These are phyloP conservation scores for Pseudogymnoascus sp. DNA, from an alignment of 2,329 filamentous ascomycete genomes.

Conservation along the genomic window DNA sequence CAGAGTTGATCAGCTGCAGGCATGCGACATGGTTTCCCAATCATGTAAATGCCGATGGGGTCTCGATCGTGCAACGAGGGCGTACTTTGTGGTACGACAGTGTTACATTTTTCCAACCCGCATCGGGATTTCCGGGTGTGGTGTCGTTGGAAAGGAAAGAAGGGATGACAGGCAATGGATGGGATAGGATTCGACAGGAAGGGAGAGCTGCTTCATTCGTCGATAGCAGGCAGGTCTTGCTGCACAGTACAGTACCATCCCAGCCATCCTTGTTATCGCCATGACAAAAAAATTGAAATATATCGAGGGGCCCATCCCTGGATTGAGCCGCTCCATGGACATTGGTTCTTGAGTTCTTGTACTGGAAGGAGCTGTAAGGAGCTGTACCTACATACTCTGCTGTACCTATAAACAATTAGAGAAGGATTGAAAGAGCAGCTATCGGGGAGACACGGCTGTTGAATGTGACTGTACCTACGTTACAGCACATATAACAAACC, in stretches of 20 bases:
- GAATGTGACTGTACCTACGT: neutral
- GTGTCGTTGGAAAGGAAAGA: neutral
- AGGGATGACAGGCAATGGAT: neutral
- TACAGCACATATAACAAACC: neutral
- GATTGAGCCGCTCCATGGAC: neutral
- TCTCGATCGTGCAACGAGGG: neutral
- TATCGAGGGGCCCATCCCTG: neutral
- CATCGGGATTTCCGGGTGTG: neutral
- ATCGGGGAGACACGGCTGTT: neutral
- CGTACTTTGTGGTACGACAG: neutral
- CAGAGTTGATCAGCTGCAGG: conserved; percentile 3
- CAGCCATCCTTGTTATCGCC: neutral
- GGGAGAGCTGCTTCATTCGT: neutral
- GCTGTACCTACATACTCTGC: neutral
- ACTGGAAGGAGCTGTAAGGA: too few relatives aligned
- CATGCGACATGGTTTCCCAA: neutral
- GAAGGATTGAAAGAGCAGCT: neutral
- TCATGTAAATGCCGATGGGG: neutral
- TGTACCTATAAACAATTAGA: neutral
- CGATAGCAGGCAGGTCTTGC: neutral
- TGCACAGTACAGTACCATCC: neutral
- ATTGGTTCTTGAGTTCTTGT: neutral
- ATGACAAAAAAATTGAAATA: neutral
- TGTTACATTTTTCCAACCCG: neutral
- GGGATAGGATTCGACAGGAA: neutral